phyloP scores from a whole-genome alignment of 108 stramenopile species.

The Skeletonema grethae region DNA sequence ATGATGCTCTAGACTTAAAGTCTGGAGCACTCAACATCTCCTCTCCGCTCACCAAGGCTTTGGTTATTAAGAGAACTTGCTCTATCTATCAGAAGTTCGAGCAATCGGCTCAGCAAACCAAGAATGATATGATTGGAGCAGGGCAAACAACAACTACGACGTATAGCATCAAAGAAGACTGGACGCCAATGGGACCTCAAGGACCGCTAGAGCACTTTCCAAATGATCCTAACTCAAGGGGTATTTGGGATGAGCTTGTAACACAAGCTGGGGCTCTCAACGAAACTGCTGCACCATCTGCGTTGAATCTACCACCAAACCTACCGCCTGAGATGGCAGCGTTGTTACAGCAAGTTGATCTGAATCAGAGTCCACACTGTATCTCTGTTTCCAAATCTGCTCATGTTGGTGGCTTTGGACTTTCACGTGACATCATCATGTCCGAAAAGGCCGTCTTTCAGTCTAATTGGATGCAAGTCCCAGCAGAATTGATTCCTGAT shows the following conservation, averaged over 20 bases:
- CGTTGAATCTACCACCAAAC: constrained; percentile 10
- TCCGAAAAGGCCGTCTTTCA: constrained; percentile 41
- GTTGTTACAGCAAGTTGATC: constrained; percentile 30
- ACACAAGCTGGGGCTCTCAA: constrained; percentile 18
- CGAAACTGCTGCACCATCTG: constrained; percentile 15
- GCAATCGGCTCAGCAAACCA: constrained; percentile 23
- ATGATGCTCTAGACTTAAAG: constrained; percentile 37
- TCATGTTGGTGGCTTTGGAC: constrained; percentile 53
- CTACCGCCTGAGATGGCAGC: constrained; percentile 43
- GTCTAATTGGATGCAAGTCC: constrained; percentile 45
- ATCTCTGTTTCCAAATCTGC: constrained; percentile 35
- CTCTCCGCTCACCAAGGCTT: constrained; percentile 42
- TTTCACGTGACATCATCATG: constrained; percentile 43
- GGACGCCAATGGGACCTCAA: constrained; percentile 49
- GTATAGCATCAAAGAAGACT: constrained; percentile 49
- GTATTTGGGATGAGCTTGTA: constrained; percentile 43
- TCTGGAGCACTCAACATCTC: constrained; percentile 48
- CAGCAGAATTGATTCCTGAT: constrained; percentile 46
- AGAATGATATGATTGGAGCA: constrained; percentile 50
- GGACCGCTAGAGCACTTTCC: constrained; percentile 39
- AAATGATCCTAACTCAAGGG: constrained; percentile 34
- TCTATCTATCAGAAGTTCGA: constrained; percentile 59
- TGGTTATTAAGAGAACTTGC: constrained; percentile 53
- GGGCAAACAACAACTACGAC: constrained; percentile 57
- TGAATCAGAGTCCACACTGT: constrained; percentile 36